phyloP scores from a whole-genome alignment of 192 early-diverging fungal species.

The Coemansia sp. region DNA sequence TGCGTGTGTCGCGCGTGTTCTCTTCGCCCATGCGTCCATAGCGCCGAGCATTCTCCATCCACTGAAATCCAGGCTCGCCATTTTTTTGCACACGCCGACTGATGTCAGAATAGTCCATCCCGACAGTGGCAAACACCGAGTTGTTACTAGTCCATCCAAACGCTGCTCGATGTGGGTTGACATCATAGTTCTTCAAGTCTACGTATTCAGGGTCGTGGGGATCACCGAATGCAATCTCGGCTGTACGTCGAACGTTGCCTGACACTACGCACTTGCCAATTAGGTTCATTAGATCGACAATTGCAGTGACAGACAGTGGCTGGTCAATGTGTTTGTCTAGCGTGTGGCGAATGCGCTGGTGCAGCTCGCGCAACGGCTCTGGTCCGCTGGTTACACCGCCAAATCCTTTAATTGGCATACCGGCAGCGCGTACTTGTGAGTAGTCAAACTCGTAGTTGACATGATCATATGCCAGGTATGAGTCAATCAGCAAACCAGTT shows the following conservation, averaged over 20 bases:
- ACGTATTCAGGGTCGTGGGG: constrained; percentile 46
- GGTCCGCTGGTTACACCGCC: constrained; percentile 52
- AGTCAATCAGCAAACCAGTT: constrained; percentile 41
- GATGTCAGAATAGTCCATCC: constrained; percentile 47
- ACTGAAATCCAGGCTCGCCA: constrained; percentile 56
- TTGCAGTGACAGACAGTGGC: constrained; percentile 17
- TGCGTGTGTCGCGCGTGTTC: constrained; percentile 27
- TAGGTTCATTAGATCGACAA: constrained; percentile 58
- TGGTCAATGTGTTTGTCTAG: constrained; percentile 11
- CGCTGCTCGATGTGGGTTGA: constrained; percentile 49
- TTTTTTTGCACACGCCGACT: constrained; percentile 34
- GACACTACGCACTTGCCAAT: constrained; percentile 57
- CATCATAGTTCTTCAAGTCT: constrained; percentile 55
- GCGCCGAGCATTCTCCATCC: constrained; percentile 48
- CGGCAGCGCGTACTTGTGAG: constrained; percentile 24
- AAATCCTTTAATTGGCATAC: constrained; percentile 49
- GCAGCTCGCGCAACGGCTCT: constrained; percentile 39
- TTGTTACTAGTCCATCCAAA: constrained; percentile 59
- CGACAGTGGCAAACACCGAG: constrained; percentile 47
- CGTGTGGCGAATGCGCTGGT: constrained; percentile 23
- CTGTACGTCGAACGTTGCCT: constrained; percentile 56
- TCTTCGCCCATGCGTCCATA: constrained; percentile 45
- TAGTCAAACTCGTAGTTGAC: constrained; percentile 33
- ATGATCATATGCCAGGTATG: constrained; percentile 24
- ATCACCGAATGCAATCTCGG: constrained; percentile 57